Conservation (phyloP, 371 early-diverging fungal genomes). For the Mortierella sp. region DNA sequence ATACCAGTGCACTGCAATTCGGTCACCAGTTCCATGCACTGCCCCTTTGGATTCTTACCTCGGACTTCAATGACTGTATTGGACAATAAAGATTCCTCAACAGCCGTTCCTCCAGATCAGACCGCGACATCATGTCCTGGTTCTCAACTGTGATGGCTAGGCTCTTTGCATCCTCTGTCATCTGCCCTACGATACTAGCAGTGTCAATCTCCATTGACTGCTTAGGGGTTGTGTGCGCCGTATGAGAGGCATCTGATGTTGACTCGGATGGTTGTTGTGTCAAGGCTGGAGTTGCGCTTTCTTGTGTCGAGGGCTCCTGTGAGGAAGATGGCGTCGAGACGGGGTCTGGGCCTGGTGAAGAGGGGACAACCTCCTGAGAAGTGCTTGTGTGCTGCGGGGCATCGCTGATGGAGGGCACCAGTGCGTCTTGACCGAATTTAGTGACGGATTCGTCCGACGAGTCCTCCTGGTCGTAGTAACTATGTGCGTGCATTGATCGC, state of each 20-base stretch:
- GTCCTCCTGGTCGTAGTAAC: conserved; percentile 50
- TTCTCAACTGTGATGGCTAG: conserved; percentile 39
- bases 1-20: no score
- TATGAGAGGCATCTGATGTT: neutral
- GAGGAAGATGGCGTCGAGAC: conserved; percentile 1
- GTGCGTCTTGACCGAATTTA: conserved; percentile 7
- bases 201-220: neutral
- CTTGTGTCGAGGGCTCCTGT: neutral
- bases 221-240: neutral
- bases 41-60: conserved; percentile 11
- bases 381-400: neutral
- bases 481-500: conserved; percentile 2
- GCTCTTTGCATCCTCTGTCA: conserved; percentile 40
- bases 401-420: neutral
- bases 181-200: neutral
- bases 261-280: neutral
- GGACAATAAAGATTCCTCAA: conserved; percentile 34
- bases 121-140: conserved; percentile 35
- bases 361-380: neutral
- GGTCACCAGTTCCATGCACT: no score
- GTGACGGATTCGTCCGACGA: conserved; percentile 37
- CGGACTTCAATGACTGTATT: conserved; percentile 27
- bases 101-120: conserved; percentile 43
- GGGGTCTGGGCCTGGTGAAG: neutral
- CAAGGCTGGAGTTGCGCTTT: neutral